phyloP scores from a whole-genome alignment of 306 rosid genomes.

The Myrica gale region DNA sequence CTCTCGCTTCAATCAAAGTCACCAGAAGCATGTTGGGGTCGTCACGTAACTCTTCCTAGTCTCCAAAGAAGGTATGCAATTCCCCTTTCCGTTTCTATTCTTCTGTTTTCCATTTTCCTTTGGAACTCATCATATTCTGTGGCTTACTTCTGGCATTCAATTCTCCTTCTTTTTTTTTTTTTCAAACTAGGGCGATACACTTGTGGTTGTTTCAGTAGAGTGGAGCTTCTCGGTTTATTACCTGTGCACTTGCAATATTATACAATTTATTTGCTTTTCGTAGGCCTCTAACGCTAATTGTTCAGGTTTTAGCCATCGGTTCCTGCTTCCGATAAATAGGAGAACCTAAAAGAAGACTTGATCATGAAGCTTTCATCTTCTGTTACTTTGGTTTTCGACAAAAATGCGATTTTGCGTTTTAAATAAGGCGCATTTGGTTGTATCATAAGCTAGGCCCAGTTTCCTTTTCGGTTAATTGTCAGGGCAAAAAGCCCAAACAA shows the following conservation, averaged over 20 bases:
- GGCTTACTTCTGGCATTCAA: too few species aligned
- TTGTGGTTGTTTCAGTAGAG: too few species aligned
- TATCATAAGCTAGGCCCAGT: neutral
- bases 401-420: neutral
- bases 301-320: too few species aligned
- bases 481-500: too few species aligned
- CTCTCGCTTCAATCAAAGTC: neutral
- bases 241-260: too few species aligned
- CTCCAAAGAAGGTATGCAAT: slow-evolving; percentile 45
- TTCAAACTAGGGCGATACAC: neutral
- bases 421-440: neutral
- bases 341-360: neutral
- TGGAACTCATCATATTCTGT: too few species aligned
- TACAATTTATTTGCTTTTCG: too few species aligned
- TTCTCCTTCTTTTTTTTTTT: neutral
- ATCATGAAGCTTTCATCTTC: neutral
- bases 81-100: neutral
- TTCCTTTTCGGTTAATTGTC: neutral
- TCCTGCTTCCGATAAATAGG: neutral
- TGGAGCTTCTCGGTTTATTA: too few species aligned
- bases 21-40: slow-evolving; percentile 43
- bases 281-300: too few species aligned
- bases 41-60: slow-evolving; percentile 30
- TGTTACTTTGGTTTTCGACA: neutral
- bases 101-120: neutral